Percentiles rank a stretch among this genome's conserved stretches.
Conservation (phyloP, 2,329 filamentous ascomycete genomes). For the Fusarium tuaranense region DNA sequence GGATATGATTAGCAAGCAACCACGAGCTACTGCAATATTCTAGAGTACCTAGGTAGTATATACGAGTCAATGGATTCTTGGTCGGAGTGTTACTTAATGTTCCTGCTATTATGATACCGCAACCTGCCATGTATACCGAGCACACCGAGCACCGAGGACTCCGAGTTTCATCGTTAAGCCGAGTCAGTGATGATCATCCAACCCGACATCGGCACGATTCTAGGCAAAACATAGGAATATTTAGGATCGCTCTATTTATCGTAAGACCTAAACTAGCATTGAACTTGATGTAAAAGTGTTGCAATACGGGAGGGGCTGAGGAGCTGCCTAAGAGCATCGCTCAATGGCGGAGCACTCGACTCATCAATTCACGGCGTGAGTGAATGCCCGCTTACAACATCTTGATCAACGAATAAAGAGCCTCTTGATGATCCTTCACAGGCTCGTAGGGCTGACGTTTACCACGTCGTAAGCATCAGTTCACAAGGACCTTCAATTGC, state of each 20-base stretch:
- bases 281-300: neutral
- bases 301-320: neutral
- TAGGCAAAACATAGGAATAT: neutral
- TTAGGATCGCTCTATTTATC: neutral
- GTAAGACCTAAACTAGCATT: neutral
- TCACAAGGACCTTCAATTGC: neutral
- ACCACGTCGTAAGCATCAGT: neutral
- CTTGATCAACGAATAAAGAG: neutral
- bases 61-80: neutral
- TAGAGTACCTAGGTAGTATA: neutral
- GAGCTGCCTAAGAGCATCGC: neutral
- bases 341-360: neutral
- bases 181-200: neutral
- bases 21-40: neutral
- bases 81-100: accelerated
- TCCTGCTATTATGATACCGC: neutral
- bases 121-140: neutral
- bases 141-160: neutral
- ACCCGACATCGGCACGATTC: neutral
- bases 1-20: neutral
- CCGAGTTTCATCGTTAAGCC: neutral
- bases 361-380: neutral
- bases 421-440: neutral
- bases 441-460: constrained; percentile 16
- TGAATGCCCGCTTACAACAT: neutral